Conservation (phyloP, 129 eudicot species). For the Centella asiatica region DNA sequence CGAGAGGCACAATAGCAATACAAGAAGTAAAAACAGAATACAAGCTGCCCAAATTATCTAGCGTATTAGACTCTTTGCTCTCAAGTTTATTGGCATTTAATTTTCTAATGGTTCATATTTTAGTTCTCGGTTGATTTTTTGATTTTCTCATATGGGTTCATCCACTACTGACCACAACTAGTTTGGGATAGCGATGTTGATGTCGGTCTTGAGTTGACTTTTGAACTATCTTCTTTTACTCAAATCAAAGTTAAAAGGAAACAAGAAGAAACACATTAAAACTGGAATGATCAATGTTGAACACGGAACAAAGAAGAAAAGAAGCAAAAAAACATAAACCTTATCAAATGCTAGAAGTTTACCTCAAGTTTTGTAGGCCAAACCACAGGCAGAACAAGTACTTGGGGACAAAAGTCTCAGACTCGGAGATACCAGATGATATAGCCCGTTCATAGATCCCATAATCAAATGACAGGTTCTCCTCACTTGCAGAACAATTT, state of each 20-base stretch:
- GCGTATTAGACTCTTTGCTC: too few species aligned
- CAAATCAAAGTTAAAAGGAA: neutral
- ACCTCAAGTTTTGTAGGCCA: slow-evolving; percentile 87
- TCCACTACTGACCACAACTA: too few species aligned
- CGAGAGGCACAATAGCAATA: neutral
- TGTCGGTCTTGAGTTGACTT: neutral
- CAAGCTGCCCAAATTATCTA: neutral
- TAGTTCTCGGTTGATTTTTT: too few species aligned
- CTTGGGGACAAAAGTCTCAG: slow-evolving; percentile 48
- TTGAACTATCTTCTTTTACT: neutral
- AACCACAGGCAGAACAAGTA: slow-evolving; percentile 87
- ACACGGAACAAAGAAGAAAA: neutral
- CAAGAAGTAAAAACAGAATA: slow-evolving; percentile 3
- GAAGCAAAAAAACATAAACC: neutral
- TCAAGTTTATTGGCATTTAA: neutral
- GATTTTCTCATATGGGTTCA: too few species aligned
- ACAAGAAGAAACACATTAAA: neutral
- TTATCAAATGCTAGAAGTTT: neutral
- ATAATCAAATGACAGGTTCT: slow-evolving; percentile 36
- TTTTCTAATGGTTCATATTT: too few species aligned
- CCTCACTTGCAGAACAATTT: slow-evolving; percentile 42
- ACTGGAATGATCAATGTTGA: neutral
- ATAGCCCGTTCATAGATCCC: slow-evolving; percentile 73
- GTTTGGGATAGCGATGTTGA: too few species aligned
- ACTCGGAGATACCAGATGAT: slow-evolving; percentile 52